phyloP scores from a whole-genome alignment of 352 stramenopile species.

The Blastocystis sp. region DNA sequence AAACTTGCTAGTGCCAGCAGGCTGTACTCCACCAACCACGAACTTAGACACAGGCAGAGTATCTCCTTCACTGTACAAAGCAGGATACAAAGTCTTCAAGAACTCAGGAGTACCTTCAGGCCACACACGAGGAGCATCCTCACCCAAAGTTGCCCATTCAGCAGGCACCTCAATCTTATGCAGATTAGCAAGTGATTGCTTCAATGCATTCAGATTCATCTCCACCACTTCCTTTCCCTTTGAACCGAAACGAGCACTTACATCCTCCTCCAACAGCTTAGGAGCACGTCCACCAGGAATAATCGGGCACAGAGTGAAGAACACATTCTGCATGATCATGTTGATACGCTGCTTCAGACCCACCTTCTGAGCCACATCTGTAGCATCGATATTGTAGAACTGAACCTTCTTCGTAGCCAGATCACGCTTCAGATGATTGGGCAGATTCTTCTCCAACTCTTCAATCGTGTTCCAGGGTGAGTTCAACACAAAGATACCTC shows the following conservation, averaged over 20 bases:
- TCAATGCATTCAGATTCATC: slow-evolving; percentile 65
- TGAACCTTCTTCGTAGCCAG: slow-evolving; percentile 66
- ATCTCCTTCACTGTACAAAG: slow-evolving; percentile 68
- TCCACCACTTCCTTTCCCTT: slow-evolving; percentile 62
- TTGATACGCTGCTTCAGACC: slow-evolving; percentile 70
- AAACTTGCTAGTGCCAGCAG: slow-evolving; percentile 67
- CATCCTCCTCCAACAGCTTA: slow-evolving; percentile 29
- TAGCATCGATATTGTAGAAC: slow-evolving; percentile 69
- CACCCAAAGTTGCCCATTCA: slow-evolving; percentile 66
- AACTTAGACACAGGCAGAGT: slow-evolving; percentile 69
- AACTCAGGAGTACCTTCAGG: slow-evolving; percentile 69
- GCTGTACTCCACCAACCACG: slow-evolving; percentile 69
- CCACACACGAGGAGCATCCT: slow-evolving; percentile 67
- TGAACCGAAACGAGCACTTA: slow-evolving; percentile 31
- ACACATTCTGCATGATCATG: slow-evolving; percentile 67
- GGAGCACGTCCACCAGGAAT: slow-evolving; percentile 6
- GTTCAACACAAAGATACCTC: slow-evolving; percentile 65
- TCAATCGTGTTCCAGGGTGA: slow-evolving; percentile 63
- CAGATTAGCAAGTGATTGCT: slow-evolving; percentile 66
- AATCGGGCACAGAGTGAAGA: slow-evolving; percentile 54
- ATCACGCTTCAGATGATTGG: slow-evolving; percentile 67
- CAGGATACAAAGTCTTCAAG: slow-evolving; percentile 68
- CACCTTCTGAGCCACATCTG: slow-evolving; percentile 66
- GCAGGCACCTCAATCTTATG: slow-evolving; percentile 67
- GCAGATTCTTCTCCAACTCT: slow-evolving; percentile 66